Conservation (phyloP, 2,329 filamentous ascomycete species). For the Pseudocercospora cruenta region DNA sequence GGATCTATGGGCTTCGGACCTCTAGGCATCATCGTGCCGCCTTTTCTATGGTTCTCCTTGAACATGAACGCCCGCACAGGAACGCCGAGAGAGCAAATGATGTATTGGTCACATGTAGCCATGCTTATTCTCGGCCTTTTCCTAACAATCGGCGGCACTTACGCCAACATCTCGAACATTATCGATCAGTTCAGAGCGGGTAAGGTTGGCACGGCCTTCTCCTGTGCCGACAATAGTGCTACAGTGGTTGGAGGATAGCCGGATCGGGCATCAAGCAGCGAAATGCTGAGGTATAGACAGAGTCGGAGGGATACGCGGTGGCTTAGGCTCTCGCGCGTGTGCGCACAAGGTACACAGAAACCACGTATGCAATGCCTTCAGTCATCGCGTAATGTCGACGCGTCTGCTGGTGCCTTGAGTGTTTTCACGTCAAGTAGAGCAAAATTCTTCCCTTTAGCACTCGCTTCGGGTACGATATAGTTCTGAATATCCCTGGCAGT, state of each 20-base stretch:
- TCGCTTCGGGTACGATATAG: background rate
- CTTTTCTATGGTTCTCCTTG: constrained; percentile 21
- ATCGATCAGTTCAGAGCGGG: constrained; percentile 22
- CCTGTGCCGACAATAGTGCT: constrained; percentile 22
- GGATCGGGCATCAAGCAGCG: too few relatives aligned
- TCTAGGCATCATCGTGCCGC: constrained; percentile 14
- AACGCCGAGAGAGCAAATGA: constrained; percentile 1
- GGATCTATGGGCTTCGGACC: constrained; percentile 21
- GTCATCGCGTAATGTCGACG: background rate
- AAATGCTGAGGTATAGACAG: too few relatives aligned
- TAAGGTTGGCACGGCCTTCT: constrained; percentile 19
- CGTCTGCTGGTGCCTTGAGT: background rate
- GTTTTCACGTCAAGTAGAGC: background rate
- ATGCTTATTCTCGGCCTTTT: constrained; percentile 46
- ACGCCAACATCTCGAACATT: constrained; percentile 24
- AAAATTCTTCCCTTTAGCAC: background rate
- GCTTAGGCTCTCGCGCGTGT: background rate
- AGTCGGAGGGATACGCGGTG: background rate
- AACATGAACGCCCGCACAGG: constrained; percentile 3
- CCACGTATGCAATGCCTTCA: background rate
- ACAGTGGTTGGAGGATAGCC: constrained; percentile 6
- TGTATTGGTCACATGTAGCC: constrained; percentile 13
- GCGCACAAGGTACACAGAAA: background rate
- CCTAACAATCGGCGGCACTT: constrained; percentile 52
- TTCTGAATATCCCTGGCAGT: background rate